Conservation (phyloP, 2,329 filamentous ascomycete species). For the Colletotrichum navitas region DNA sequence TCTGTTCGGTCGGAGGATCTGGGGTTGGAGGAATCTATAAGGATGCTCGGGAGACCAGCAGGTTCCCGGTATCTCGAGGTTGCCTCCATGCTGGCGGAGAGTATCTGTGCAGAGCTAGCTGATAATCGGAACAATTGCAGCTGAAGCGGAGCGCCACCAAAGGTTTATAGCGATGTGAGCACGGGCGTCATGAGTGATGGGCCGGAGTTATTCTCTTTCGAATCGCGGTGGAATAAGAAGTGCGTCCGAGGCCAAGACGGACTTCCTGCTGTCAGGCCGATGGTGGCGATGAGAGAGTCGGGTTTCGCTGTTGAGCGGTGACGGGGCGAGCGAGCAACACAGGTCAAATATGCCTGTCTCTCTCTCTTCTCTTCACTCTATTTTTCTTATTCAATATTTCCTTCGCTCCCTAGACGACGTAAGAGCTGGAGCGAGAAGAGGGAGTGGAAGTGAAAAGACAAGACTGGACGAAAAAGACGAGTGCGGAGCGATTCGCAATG, state of each 20-base stretch:
- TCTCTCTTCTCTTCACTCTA: not conserved
- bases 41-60: conserved; percentile 50
- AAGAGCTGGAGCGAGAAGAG: conserved; percentile 3
- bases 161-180: conserved; percentile 38
- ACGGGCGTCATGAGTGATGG: conserved; percentile 40
- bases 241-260: conserved; percentile 35
- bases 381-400: not conserved
- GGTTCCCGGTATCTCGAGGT: conserved; percentile 54
- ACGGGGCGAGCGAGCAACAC: not conserved
- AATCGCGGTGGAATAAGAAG: conserved; percentile 32
- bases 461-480: conserved; percentile 18
- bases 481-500: conserved; percentile 10
- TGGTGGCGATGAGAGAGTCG: conserved; percentile 31
- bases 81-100: conserved; percentile 51
- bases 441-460: conserved; percentile 22
- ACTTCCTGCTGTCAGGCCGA: conserved; percentile 30
- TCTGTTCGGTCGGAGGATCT: conserved; percentile 49
- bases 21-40: conserved; percentile 50
- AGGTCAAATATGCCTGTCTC: conserved; percentile 21
- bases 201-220: conserved; percentile 9
- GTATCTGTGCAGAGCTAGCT: conserved; percentile 35
- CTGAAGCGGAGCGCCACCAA: conserved; percentile 36
- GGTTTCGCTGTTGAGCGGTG: conserved; percentile 36
- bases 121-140: conserved; percentile 24
- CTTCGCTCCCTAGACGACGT: not conserved